These are phyloP conservation scores for Deinandra increscens DNA, from an alignment of 129 eudicot species.

Conservation along the genomic window DNA sequence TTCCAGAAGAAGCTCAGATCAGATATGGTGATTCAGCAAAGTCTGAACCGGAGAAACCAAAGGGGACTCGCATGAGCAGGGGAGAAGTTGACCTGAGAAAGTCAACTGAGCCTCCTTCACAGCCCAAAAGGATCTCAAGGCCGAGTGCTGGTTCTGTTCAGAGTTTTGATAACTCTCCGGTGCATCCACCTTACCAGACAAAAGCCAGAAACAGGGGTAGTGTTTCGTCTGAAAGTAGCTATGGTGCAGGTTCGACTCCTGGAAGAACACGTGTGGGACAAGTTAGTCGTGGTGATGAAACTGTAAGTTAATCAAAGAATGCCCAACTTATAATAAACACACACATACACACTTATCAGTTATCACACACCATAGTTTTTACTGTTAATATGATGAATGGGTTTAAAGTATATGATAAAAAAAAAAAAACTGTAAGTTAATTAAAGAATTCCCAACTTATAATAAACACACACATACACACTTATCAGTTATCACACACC, in stretches of 20 bases:
- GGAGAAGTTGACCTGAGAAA: slow-evolving; percentile 32
- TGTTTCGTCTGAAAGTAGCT: slow-evolving; percentile 57
- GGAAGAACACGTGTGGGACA: slow-evolving; percentile 74
- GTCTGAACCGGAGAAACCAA: slow-evolving; percentile 35
- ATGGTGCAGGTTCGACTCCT: slow-evolving; percentile 65
- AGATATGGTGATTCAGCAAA: slow-evolving; percentile 8
- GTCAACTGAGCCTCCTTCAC: slow-evolving; percentile 36
- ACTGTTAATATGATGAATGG: neutral
- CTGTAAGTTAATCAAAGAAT: slow-evolving; percentile 42
- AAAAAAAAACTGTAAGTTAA: slow-evolving; percentile 60
- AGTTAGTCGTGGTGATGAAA: slow-evolving; percentile 64
- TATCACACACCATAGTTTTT: neutral
- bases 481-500: neutral
- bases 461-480: neutral
- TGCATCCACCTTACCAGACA: slow-evolving; percentile 53
- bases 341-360: neutral
- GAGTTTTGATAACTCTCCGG: slow-evolving; percentile 63
- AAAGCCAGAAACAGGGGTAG: slow-evolving; percentile 45
- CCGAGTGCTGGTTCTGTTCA: slow-evolving; percentile 55
- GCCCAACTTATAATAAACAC: neutral
- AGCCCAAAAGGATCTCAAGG: slow-evolving; percentile 44
- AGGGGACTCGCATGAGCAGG: slow-evolving; percentile 33
- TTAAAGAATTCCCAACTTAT: neutral
- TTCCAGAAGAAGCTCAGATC: slow-evolving; percentile 22
- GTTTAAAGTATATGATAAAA: neutral